Percentiles rank a stretch among this genome's conserved stretches.
phyloP scores from a whole-genome alignment of 2,329 filamentous ascomycete species.

The Paecilomyces sp. region DNA sequence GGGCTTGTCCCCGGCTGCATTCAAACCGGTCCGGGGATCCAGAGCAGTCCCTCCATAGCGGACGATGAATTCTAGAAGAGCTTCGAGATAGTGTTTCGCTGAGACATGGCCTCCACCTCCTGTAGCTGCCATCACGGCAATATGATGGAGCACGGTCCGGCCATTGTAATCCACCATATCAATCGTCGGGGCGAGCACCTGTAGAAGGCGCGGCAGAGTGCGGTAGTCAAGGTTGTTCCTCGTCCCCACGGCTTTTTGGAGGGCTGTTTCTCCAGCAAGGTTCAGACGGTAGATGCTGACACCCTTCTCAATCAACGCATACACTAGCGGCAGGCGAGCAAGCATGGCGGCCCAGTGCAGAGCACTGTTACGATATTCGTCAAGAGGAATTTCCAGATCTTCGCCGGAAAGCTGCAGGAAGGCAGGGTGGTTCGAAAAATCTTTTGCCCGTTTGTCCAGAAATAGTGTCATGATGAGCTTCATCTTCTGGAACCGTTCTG shows the following conservation, averaged over 20 bases:
- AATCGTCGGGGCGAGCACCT: conserved; percentile 81
- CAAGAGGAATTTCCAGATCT: conserved; percentile 88
- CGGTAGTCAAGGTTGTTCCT: conserved; percentile 90
- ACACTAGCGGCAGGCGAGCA: conserved; percentile 73
- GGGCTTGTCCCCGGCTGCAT: conserved; percentile 15
- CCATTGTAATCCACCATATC: conserved; percentile 85
- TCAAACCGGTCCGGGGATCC: conserved; percentile 36
- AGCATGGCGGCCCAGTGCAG: conserved; percentile 95
- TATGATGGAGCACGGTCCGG: conserved; percentile 89
- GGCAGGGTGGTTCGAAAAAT: conserved; percentile 68
- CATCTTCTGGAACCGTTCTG: conserved; percentile 71
- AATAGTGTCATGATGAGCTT: conserved; percentile 77
- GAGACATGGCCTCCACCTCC: conserved; percentile 79
- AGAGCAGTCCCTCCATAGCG: conserved; percentile 65
- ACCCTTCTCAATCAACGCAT: conserved; percentile 72
- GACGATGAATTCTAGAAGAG: conserved; percentile 87
- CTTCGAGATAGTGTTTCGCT: conserved; percentile 93
- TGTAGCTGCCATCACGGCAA: conserved; percentile 90
- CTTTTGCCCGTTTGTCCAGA: conserved; percentile 62
- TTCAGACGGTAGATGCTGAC: conserved; percentile 87
- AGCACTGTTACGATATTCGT: conserved; percentile 76
- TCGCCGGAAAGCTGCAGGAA: conserved; percentile 66
- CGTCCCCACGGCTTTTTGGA: conserved; percentile 87
- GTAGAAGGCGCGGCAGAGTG: conserved; percentile 83
- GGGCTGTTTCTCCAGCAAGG: conserved; percentile 77